phyloP scores from a whole-genome alignment of 2,329 filamentous ascomycete species.

The Colletotrichum acutatum region DNA sequence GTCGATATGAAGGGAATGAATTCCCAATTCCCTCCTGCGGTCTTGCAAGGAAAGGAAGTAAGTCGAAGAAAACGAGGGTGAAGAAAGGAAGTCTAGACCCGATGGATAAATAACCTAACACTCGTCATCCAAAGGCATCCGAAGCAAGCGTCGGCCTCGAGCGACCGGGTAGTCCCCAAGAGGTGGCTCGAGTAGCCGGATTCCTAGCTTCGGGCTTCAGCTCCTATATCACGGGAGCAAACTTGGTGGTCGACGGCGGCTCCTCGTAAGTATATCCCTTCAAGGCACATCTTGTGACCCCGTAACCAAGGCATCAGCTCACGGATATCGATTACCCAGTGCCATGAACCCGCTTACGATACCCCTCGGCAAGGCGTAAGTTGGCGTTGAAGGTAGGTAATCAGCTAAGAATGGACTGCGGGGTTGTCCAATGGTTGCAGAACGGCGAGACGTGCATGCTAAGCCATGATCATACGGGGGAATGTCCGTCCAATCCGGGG shows the following conservation, averaged over 20 bases:
- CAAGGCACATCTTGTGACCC: background rate
- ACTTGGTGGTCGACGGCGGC: conserved; percentile 71
- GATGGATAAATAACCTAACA: background rate
- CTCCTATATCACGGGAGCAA: conserved; percentile 70
- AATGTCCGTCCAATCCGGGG: conserved; percentile 16
- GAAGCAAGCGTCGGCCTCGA: conserved; percentile 66
- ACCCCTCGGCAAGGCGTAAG: conserved; percentile 44
- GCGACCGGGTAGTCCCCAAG: conserved; percentile 65
- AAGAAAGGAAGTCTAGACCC: background rate
- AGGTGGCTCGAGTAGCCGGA: conserved; percentile 69
- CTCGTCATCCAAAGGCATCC: conserved; percentile 48
- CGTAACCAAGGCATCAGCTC: conserved; percentile 26
- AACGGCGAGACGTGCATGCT: background rate
- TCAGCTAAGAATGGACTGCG: conserved; percentile 13
- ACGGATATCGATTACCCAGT: conserved; percentile 36
- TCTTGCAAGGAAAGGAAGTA: conserved; percentile 60
- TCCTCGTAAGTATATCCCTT: conserved; percentile 48
- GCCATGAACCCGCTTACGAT: conserved; percentile 55
- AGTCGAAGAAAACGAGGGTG: background rate
- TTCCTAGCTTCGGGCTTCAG: conserved; percentile 73
- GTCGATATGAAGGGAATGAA: conserved; percentile 62
- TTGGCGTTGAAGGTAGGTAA: background rate
- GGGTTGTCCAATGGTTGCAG: conserved; percentile 12
- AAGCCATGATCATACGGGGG: conserved; percentile 13
- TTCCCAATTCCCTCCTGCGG: conserved; percentile 65